Percentiles rank a stretch among this genome's conserved stretches.
Conservation (phyloP, 345 rosid genomes). For the Ceriops tagal region DNA sequence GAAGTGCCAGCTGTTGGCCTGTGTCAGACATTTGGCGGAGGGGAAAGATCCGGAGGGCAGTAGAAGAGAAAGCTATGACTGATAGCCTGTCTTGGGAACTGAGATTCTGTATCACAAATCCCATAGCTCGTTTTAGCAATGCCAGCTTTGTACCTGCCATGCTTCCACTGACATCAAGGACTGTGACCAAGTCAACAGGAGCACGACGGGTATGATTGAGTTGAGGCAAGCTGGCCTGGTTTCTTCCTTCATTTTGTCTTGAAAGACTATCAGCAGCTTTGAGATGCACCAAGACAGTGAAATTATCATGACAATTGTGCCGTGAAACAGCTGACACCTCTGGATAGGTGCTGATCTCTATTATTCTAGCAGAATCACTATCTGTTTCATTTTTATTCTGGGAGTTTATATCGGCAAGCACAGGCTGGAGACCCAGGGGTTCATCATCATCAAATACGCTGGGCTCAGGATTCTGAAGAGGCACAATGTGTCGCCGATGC, state of each 20-base stretch:
- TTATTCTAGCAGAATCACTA: constrained; percentile 30
- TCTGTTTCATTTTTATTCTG: constrained; percentile 22
- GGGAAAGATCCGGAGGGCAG: constrained; percentile 85
- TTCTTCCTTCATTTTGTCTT: constrained; percentile 30
- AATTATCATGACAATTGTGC: constrained; percentile 47
- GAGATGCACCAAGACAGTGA: constrained; percentile 72
- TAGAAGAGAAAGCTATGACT: constrained; percentile 93
- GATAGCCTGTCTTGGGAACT: constrained; percentile 88
- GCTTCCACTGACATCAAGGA: constrained; percentile 95
- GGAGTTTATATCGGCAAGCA: constrained; percentile 30
- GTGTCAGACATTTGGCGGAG: constrained; percentile 70
- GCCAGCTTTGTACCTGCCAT: constrained; percentile 99
- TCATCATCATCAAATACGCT: constrained; percentile 71
- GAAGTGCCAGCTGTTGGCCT: constrained; percentile 80
- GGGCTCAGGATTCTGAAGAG: constrained; percentile 65
- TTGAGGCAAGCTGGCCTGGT: constrained; percentile 36
- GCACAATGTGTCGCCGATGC: constrained; percentile 52
- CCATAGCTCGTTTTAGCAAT: constrained; percentile 95
- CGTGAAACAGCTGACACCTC: constrained; percentile 68
- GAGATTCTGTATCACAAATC: constrained; percentile 94
- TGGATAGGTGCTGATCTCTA: constrained; percentile 60
- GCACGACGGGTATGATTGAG: constrained; percentile 55
- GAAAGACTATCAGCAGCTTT: constrained; percentile 55
- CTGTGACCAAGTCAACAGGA: constrained; percentile 81
- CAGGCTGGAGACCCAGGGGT: constrained; percentile 50